phyloP scores from a whole-genome alignment of 805 yeast genomes.

The Starmerella davenportii region DNA sequence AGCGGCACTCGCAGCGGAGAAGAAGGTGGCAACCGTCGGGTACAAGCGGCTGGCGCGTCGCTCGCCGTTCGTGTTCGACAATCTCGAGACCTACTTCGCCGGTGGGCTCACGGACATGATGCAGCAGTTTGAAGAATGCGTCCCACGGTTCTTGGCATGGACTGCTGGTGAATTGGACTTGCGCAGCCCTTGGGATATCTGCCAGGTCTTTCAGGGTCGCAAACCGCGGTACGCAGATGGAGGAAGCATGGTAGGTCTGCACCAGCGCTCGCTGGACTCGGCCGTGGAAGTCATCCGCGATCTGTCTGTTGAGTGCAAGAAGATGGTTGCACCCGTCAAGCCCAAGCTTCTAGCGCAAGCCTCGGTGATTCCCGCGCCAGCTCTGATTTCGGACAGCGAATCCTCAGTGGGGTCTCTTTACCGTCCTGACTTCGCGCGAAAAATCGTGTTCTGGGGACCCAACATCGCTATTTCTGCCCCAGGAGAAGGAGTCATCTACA shows the following conservation, averaged over 20 bases:
- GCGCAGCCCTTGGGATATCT: conserved; percentile 21
- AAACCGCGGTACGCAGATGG: too few relatives aligned
- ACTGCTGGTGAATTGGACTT: conserved; percentile 20
- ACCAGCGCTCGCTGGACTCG: background rate
- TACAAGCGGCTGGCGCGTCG: conserved; percentile 22
- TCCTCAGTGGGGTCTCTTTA: background rate
- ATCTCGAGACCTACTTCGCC: conserved; percentile 31
- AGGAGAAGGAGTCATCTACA: conserved; percentile 9
- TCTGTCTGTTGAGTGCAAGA: background rate
- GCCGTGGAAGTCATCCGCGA: background rate
- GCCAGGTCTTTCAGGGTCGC: conserved; percentile 18
- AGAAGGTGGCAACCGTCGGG: conserved; percentile 21
- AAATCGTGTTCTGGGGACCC: conserved; percentile 7
- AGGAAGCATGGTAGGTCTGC: background rate
- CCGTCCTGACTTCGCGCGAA: conserved; percentile 10
- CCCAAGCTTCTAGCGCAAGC: background rate
- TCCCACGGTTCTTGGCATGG: conserved; percentile 27
- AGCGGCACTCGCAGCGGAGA: conserved; percentile 34
- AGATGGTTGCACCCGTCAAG: background rate
- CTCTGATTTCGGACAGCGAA: background rate
- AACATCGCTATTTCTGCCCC: conserved; percentile 14
- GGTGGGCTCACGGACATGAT: conserved; percentile 38
- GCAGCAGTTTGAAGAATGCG: conserved; percentile 26
- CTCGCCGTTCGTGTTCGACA: conserved; percentile 30
- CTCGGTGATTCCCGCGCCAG: conserved; percentile 3